Evolutionary conservation across 2,329 filamentous ascomycete genomes (phyloP), one percentile per base, ranked within the genome.

Genomic region (Hypoxylon sp.): DNA sequence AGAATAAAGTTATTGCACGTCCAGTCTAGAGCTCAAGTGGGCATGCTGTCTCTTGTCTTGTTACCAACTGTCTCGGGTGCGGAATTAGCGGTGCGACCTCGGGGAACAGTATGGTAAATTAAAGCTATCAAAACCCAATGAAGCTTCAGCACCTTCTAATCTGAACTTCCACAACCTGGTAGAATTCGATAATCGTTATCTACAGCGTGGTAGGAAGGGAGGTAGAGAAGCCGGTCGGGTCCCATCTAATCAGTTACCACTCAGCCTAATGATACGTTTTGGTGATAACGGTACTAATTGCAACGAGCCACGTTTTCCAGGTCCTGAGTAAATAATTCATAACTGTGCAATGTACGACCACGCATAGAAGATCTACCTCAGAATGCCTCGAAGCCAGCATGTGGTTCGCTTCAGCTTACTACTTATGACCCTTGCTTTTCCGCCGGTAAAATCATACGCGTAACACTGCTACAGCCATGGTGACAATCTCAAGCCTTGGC

Each of bases 361-460:
- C 48, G 38, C 11, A 58, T 5, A 38, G 23, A 38, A 25, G 34
- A 28, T 19, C n/a, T 43, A 10, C 9, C n/a, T 32, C n/a, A 1
- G 19, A 50, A 10, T 23, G 14, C 17, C 13, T 43, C 17, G 21
- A 32, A 32, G 28, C 41, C 50, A 30, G 45, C 21, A 58, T 41
- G 11, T 43, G 49, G 7, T 51, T 50, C 23, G 36, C 36, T 28
- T 34, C 30, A 34, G 32, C 28, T 49, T 49, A 48, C 38, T 28
- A 57, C 19, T 51, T 50, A n/a, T 2, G 23, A 48, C 7, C 65
- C 65, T 50, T 61, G 61, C 1, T 41, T 14, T 50, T 43, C 17
- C n/a, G 43, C 62, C 65, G 68, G 21, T 70, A 70, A 70, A 68
- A 55, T 64, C 36, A 43, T 46, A 67, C 51, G 45, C 51, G 51